Evolutionary conservation across 371 early-diverging fungal species (phyloP), one percentile per base, ranked within the genome.

Genomic region (Mucor saturninus): DNA sequence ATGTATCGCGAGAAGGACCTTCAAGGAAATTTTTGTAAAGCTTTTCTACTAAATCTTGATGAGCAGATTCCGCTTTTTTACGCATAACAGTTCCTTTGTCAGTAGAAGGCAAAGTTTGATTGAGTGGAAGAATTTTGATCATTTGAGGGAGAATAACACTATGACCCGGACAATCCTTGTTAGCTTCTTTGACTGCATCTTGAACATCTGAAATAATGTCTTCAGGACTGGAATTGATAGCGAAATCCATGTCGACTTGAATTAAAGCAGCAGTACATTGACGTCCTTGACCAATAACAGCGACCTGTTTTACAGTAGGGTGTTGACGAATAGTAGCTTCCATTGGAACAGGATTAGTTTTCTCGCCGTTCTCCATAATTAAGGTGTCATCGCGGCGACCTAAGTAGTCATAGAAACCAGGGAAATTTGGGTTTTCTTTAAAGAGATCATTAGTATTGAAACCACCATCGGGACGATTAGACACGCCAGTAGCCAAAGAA

Each of bases 301-400:
- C 65, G 26, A 58, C 68, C 14, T 69, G 58, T 2, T 62, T 52
- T 9, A 81, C 59, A 8, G 77, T 29, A 8, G 62, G 64, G 5
- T 46, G 42, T 11, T 56, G 58, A 37, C 67, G 62, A 14, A 81
- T 68, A 2, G 63, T 37, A 2, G 52, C 50, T 61, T 81, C 81
- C 68, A 77, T 74, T 11, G 76, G 73, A 3, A 73, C 26, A n/a
- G 81, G 81, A 32, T 76, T 77, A 5, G 76, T 76, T 57, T 81
- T 81, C 56, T 81, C 81, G 10, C 81, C 80, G 42, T 80, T 80
- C 31, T 71, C 68, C 62, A 76, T 74, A 26, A 74, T 61, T 1
- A 80, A 55, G 0, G 73, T 73, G 55, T 80, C 78, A 52, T 77
- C 81, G 3, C 67, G 66, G 7, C 81, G 66, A 5, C 81, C 81